phyloP scores from a whole-genome alignment of 2,329 filamentous ascomycete species.

The Penicillium sp. region DNA sequence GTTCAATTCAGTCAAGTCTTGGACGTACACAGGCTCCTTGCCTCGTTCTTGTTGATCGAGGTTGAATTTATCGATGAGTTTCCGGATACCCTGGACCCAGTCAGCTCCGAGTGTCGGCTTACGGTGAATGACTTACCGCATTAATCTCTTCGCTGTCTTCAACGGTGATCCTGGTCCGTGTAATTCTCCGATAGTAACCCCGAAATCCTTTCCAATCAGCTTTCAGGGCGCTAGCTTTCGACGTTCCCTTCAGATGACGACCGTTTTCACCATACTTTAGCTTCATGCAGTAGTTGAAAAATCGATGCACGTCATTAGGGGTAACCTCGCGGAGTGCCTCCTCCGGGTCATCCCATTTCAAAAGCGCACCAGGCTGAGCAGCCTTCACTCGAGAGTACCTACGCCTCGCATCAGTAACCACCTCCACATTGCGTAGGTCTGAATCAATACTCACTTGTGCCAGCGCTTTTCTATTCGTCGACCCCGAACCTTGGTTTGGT shows the following conservation, averaged over 20 bases:
- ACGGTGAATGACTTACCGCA: constrained; percentile 6
- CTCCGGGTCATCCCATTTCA: constrained; percentile 9
- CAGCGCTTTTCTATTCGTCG: constrained; percentile 9
- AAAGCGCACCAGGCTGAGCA: background rate
- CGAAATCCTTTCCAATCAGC: constrained; percentile 16
- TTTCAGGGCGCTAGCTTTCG: constrained; percentile 17
- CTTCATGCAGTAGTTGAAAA: constrained; percentile 15
- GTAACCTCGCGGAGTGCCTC: constrained; percentile 7
- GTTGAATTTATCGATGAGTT: constrained; percentile 15
- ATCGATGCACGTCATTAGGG: constrained; percentile 6
- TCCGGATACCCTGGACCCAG: constrained; percentile 11
- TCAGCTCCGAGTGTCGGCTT: constrained; percentile 1
- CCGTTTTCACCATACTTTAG: constrained; percentile 5
- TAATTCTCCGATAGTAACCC: constrained; percentile 15
- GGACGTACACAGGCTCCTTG: constrained; percentile 11
- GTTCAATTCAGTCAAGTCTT: constrained; percentile 16
- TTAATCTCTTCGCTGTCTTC: constrained; percentile 16
- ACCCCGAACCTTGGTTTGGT: constrained; percentile 6
- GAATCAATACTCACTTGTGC: constrained; percentile 9
- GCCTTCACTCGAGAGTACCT: constrained; percentile 7
- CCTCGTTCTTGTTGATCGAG: constrained; percentile 9
- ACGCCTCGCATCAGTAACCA: background rate
- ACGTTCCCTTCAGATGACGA: constrained; percentile 10
- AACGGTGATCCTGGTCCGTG: constrained; percentile 8
- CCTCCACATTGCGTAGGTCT: background rate